phyloP scores from a whole-genome alignment of 257 asterid species.

The Penstemon newberryi region DNA sequence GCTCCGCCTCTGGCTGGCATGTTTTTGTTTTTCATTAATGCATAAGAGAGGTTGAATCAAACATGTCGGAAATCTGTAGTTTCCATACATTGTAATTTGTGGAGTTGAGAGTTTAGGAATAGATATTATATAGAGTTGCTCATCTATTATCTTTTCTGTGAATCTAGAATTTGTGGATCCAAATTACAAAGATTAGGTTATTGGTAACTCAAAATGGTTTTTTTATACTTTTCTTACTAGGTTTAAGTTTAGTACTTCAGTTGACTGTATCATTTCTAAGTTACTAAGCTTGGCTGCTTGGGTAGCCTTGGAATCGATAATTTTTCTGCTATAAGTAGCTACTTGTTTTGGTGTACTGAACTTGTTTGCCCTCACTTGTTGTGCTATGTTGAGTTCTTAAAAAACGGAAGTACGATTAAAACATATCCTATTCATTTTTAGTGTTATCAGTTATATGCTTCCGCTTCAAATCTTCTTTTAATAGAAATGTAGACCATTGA shows the following conservation, averaged over 20 bases:
- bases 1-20: too few species aligned
- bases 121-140: background rate
- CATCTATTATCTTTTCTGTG: background rate
- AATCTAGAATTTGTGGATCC: background rate
- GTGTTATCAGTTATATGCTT: background rate
- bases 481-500: background rate
- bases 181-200: too few species aligned
- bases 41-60: background rate
- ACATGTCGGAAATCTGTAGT: background rate
- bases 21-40: background rate
- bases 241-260: too few species aligned
- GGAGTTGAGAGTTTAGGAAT: background rate
- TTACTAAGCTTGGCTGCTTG: background rate
- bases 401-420: background rate
- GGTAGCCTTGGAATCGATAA: background rate
- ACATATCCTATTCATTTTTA: background rate
- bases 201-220: too few species aligned
- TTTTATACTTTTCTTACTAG: too few species aligned
- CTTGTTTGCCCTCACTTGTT: background rate
- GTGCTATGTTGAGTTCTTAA: background rate
- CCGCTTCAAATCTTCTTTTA: background rate
- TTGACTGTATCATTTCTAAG: background rate
- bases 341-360: background rate
- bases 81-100: background rate
- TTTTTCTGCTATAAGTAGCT: background rate